phyloP scores from a whole-genome alignment of 805 yeast genomes.

The Candida palmyrensis region DNA sequence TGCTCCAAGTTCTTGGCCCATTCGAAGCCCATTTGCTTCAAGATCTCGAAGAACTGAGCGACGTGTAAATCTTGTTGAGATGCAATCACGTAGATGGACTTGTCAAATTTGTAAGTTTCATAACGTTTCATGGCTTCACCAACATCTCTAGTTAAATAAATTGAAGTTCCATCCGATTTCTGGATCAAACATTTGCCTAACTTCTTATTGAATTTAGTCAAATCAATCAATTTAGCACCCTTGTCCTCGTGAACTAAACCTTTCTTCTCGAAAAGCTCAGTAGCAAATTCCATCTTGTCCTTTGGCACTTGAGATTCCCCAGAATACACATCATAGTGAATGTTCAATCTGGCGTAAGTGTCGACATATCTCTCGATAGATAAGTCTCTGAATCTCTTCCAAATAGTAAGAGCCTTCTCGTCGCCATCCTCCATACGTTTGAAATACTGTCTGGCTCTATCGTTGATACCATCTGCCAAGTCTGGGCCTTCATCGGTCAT shows the following conservation, averaged over 20 bases:
- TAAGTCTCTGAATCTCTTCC: conserved; percentile 87
- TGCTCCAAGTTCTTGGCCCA: conserved; percentile 83
- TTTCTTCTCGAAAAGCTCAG: conserved; percentile 57
- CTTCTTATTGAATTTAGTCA: conserved; percentile 81
- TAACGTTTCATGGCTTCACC: conserved; percentile 95
- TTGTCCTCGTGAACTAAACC: conserved; percentile 77
- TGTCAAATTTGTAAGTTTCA: conserved; percentile 79
- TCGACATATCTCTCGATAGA: conserved; percentile 80
- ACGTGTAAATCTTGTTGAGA: conserved; percentile 92
- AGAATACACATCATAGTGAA: conserved; percentile 80
- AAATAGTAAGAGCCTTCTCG: conserved; percentile 63
- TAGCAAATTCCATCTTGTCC: conserved; percentile 63
- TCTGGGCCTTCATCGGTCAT: conserved; percentile 59
- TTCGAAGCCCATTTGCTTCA: conserved; percentile 82
- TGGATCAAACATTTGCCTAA: conserved; percentile 89
- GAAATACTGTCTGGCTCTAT: conserved; percentile 83
- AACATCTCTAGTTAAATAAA: conserved; percentile 92
- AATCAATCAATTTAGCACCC: conserved; percentile 87
- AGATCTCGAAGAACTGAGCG: conserved; percentile 90
- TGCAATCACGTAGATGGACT: conserved; percentile 95
- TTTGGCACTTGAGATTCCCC: conserved; percentile 94
- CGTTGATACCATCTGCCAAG: conserved; percentile 49
- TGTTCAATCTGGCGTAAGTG: conserved; percentile 90
- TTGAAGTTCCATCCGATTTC: conserved; percentile 92
- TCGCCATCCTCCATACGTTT: conserved; percentile 93